phyloP scores from a whole-genome alignment of 2,329 filamentous ascomycete species.

The Scedosporium aurantiacum region DNA sequence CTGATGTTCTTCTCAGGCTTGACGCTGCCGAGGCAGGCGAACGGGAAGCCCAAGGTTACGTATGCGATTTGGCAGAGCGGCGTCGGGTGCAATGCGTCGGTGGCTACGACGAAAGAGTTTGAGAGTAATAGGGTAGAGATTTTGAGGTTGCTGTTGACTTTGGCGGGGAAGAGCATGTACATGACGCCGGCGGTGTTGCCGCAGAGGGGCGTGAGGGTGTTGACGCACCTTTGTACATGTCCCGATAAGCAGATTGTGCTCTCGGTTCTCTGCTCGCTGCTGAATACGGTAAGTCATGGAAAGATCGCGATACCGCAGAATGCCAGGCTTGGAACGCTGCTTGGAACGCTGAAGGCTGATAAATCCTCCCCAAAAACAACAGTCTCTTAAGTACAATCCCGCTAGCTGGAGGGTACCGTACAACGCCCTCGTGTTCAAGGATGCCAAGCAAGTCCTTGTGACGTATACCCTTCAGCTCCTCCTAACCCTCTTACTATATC shows the following conservation, averaged over 20 bases:
- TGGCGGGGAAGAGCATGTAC: constrained; percentile 90
- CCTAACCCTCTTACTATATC: constrained; percentile 75
- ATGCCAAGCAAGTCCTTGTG: constrained; percentile 80
- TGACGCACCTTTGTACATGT: constrained; percentile 82
- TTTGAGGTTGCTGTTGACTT: constrained; percentile 69
- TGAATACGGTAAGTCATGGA: constrained; percentile 67
- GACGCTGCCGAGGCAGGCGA: constrained; percentile 63
- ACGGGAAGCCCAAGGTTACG: constrained; percentile 67
- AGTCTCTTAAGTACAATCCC: constrained; percentile 93
- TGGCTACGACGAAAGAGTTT: constrained; percentile 80
- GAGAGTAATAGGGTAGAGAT: constrained; percentile 92
- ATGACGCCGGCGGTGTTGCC: constrained; percentile 70
- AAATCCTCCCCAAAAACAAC: constrained; percentile 1
- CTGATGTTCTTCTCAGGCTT: constrained; percentile 86
- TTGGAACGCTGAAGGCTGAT: too few species aligned
- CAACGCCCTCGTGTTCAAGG: constrained; percentile 83
- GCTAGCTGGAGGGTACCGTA: constrained; percentile 90
- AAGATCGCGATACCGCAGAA: too few species aligned
- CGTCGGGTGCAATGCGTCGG: constrained; percentile 84
- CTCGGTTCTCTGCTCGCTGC: constrained; percentile 78
- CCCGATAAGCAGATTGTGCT: constrained; percentile 86
- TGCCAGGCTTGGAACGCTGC: too few species aligned
- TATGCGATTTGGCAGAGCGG: constrained; percentile 98
- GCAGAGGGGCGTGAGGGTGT: constrained; percentile 67
- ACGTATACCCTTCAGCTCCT: constrained; percentile 87